Percentiles rank a stretch among this genome's conserved stretches.
phyloP scores from a whole-genome alignment of 2,329 filamentous ascomycete species.

The Ophiostoma sp. region DNA sequence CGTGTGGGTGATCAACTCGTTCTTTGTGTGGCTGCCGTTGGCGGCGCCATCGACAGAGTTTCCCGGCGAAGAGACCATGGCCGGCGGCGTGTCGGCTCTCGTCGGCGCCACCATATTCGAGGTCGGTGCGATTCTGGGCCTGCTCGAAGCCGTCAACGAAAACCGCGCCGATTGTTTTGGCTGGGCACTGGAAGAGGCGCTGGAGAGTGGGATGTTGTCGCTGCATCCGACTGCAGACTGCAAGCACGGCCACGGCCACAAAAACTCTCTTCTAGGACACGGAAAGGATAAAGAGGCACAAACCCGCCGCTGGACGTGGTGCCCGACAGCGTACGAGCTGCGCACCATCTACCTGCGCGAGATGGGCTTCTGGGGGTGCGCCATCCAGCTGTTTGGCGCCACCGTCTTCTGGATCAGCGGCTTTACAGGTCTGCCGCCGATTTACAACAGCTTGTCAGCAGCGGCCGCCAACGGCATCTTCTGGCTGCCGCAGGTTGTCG shows the following conservation, averaged over 20 bases:
- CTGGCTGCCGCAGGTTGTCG: slow-evolving; percentile 59
- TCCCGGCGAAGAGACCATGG: slow-evolving; percentile 46
- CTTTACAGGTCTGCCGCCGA: slow-evolving; percentile 54
- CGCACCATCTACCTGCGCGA: slow-evolving; percentile 56
- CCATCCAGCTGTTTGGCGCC: slow-evolving; percentile 52
- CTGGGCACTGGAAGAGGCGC: slow-evolving; percentile 56
- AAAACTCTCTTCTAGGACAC: not conserved
- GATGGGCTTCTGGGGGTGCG: slow-evolving; percentile 57
- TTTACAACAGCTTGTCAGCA: slow-evolving; percentile 45
- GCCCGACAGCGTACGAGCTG: slow-evolving; percentile 52
- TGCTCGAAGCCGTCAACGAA: slow-evolving; percentile 65
- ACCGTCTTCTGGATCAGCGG: slow-evolving; percentile 61
- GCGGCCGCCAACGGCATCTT: slow-evolving; percentile 50
- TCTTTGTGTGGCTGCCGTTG: slow-evolving; percentile 60
- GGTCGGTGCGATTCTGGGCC: slow-evolving; percentile 55
- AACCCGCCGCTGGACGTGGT: slow-evolving; percentile 51
- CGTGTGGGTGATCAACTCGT: slow-evolving; percentile 56
- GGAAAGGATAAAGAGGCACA: not conserved
- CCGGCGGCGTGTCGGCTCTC: slow-evolving; percentile 58
- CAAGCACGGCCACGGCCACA: not conserved
- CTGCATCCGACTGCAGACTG: slow-evolving; percentile 12
- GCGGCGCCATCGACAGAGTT: slow-evolving; percentile 50
- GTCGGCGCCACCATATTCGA: slow-evolving; percentile 66
- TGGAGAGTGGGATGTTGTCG: slow-evolving; percentile 33
- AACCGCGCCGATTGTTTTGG: slow-evolving; percentile 61